Evolutionary conservation across 73 alveolate species (phyloP).

Genomic region (Paramecium bursaria): DNA sequence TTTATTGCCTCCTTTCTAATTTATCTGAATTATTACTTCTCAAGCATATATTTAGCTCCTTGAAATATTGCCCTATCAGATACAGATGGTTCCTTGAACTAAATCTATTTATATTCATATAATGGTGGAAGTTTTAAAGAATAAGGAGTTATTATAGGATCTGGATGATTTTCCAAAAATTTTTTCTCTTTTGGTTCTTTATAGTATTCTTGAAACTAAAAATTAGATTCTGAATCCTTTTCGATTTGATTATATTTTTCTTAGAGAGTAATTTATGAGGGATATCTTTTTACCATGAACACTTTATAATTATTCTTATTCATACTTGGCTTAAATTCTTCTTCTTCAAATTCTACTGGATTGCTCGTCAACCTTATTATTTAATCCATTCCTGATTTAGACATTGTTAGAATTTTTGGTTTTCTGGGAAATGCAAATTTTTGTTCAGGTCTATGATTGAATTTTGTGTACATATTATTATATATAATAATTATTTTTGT

Average conservation of each 20-base stretch:
- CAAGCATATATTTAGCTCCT: too few species aligned
- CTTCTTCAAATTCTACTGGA: not conserved
- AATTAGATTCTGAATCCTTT: not conserved
- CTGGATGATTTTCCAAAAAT: not conserved
- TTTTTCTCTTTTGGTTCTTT: not conserved
- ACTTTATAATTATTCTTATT: too few species aligned
- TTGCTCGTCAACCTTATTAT: not conserved
- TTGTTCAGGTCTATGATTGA: not conserved
- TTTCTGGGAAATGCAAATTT: not conserved
- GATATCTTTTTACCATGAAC: not conserved
- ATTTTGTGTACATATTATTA: not conserved
- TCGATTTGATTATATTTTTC: not conserved
- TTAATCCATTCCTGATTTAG: not conserved
- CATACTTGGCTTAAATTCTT: not conserved
- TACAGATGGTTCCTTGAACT: too few species aligned
- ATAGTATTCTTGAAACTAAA: not conserved
- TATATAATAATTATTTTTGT: too few species aligned
- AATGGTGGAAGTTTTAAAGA: too few species aligned
- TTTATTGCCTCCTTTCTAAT: too few species aligned
- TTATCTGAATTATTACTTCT: too few species aligned
- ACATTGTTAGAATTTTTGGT: not conserved
- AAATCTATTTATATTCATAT: too few species aligned
- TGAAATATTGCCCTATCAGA: too few species aligned
- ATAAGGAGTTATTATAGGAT: too few species aligned
- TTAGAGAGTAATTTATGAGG: not conserved